Conservation (phyloP, 768 basidiomycete species). For the Kwoniella pini region DNA sequence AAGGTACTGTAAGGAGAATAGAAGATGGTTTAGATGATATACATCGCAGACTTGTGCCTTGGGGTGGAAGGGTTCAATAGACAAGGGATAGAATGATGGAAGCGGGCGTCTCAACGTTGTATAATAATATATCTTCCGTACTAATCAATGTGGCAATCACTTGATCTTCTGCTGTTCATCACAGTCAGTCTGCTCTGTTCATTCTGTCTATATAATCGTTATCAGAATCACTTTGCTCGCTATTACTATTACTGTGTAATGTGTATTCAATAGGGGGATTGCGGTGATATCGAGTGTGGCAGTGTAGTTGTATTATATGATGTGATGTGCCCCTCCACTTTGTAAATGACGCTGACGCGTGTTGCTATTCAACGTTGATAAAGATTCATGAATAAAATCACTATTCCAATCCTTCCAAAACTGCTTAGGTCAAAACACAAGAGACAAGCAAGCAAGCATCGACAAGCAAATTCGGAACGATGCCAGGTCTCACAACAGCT, state of each 20-base stretch:
- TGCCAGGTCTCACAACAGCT: constrained; percentile 49
- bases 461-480: constrained; percentile 11
- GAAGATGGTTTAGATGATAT: constrained; percentile 41
- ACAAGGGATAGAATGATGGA: background rate
- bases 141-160: background rate
- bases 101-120: no score
- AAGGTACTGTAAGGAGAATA: constrained; percentile 30
- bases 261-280: background rate
- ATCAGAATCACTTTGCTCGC: background rate
- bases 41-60: constrained; percentile 25
- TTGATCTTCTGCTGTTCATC: background rate
- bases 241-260: no score
- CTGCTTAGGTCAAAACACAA: no score
- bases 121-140: no score
- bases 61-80: constrained; percentile 37
- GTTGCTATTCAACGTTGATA: constrained; percentile 7
- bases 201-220: background rate
- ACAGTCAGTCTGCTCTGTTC: background rate
- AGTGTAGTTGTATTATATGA: background rate
- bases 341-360: constrained; percentile 23
- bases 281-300: background rate
- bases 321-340: background rate
- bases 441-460: no score
- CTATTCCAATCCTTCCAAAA: background rate
- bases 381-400: background rate